Evolutionary conservation across 2,329 filamentous ascomycete genomes (phyloP).

Genomic region (Neodidymelliopsis sp.): DNA sequence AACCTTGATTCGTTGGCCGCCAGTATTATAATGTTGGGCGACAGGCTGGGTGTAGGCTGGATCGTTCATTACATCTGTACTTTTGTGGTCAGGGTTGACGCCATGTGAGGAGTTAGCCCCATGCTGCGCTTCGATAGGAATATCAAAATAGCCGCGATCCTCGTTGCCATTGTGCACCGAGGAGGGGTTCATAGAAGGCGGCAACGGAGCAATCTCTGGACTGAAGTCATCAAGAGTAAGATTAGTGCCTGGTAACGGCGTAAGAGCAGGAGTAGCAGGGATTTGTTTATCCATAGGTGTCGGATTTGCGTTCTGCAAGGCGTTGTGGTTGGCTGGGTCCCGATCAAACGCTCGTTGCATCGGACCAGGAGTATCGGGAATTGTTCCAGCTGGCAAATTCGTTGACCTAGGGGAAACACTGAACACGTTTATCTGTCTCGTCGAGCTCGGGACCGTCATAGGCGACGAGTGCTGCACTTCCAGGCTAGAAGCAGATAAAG

Average conservation of each 20-base stretch:
- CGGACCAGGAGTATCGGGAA: slow-evolving; percentile 40
- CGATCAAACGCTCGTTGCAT: slow-evolving; percentile 31
- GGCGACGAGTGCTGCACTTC: slow-evolving; percentile 39
- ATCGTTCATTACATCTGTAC: background rate
- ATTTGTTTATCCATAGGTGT: background rate
- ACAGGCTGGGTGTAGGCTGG: slow-evolving; percentile 1
- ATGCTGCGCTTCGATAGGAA: background rate
- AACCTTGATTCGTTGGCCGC: background rate
- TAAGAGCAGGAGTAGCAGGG: slow-evolving; percentile 20
- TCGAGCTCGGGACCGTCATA: slow-evolving; percentile 32
- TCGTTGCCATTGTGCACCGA: background rate
- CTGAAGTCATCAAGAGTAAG: slow-evolving; percentile 25
- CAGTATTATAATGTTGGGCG: background rate
- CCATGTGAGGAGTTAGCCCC: too few species aligned
- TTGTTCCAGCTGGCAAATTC: slow-evolving; percentile 30
- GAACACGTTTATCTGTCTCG: slow-evolving; percentile 9
- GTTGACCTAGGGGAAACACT: slow-evolving; percentile 1
- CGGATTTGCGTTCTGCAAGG: slow-evolving; percentile 8
- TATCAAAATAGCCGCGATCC: slow-evolving; percentile 23
- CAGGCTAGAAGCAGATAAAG: slow-evolving; percentile 21
- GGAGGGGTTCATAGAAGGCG: slow-evolving; percentile 11
- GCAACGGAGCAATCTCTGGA: slow-evolving; percentile 15
- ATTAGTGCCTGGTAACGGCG: slow-evolving; percentile 37
- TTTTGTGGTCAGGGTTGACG: too few species aligned
- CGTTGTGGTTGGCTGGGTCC: slow-evolving; percentile 17